These are phyloP conservation scores for Sodiomyces alkalinus DNA, from an alignment of 2,329 filamentous ascomycete genomes.

Conservation along the genomic window DNA sequence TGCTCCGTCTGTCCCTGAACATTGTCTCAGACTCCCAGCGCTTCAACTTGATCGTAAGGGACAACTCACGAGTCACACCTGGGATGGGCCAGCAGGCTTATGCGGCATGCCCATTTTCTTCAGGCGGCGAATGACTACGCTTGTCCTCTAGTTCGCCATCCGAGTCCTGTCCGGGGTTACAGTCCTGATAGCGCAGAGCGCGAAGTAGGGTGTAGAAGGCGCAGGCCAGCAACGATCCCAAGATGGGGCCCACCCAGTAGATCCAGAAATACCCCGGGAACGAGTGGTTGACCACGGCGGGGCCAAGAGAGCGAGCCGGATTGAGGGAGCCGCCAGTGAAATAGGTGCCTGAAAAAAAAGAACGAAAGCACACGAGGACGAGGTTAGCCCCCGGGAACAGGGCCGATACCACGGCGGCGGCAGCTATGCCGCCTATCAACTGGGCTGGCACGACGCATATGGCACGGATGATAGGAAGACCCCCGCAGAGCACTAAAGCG, in stretches of 20 bases:
- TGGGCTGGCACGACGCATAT: conserved; percentile 39
- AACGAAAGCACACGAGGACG: conserved; percentile 29
- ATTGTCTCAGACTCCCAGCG: too few relatives aligned
- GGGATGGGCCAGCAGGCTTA: too few relatives aligned
- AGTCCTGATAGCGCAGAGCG: conserved; percentile 32
- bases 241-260: conserved; percentile 37
- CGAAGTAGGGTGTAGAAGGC: conserved; percentile 34
- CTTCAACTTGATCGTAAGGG: too few relatives aligned
- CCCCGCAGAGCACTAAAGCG: conserved; percentile 42
- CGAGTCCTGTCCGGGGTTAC: conserved; percentile 33
- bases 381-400: conserved; percentile 47
- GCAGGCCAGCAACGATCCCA: conserved; percentile 33
- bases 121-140: too few relatives aligned
- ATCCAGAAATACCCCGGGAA: conserved; percentile 36
- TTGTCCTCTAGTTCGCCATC: too few relatives aligned
- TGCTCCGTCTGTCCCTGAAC: too few relatives aligned
- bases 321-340: conserved; percentile 34
- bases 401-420: conserved; percentile 39
- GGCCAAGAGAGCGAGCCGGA: conserved; percentile 34
- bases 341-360: conserved; percentile 17
- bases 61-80: too few relatives aligned
- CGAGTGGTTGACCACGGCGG: conserved; percentile 22
- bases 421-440: conserved; percentile 40
- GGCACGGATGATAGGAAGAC: conserved; percentile 35
- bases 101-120: too few relatives aligned